Conservation (phyloP, 2,329 filamentous ascomycete genomes). For the Lojkania enalia region DNA sequence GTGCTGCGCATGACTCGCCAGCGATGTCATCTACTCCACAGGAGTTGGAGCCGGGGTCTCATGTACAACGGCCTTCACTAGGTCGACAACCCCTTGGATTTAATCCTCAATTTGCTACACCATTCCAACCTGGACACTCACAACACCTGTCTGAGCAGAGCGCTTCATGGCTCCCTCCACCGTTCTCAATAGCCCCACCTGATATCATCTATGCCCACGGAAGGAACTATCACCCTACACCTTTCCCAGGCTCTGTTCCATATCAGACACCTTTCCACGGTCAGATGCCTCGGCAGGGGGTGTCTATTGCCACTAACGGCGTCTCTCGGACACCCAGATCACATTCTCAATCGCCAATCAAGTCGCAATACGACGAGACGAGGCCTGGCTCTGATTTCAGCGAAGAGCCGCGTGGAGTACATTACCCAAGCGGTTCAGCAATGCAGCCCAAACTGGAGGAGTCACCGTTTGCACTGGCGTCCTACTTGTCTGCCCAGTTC, state of each 20-base stretch:
- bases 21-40: slow-evolving; percentile 44
- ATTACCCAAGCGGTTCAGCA: slow-evolving; percentile 15
- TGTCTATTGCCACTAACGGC: slow-evolving; percentile 27
- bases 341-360: slow-evolving; percentile 39
- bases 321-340: slow-evolving; percentile 20
- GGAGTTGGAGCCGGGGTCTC: slow-evolving; percentile 24
- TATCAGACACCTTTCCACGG: slow-evolving; percentile 26
- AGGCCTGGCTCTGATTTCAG: slow-evolving; percentile 23
- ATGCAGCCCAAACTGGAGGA: slow-evolving; percentile 25
- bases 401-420: slow-evolving; percentile 22
- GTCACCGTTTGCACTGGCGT: slow-evolving; percentile 34
- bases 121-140: slow-evolving; percentile 38
- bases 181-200: slow-evolving; percentile 32
- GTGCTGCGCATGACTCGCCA: slow-evolving; percentile 41
- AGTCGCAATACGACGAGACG: slow-evolving; percentile 30
- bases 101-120: slow-evolving; percentile 31
- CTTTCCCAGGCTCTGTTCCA: slow-evolving; percentile 19
- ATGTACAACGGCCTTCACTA: slow-evolving; percentile 22
- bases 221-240: slow-evolving; percentile 26
- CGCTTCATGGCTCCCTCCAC: slow-evolving; percentile 35
- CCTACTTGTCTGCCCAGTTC: slow-evolving; percentile 39
- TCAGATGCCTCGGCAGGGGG: slow-evolving; percentile 23
- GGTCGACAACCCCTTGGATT: slow-evolving; percentile 39
- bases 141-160: slow-evolving; percentile 42
- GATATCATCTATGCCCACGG: slow-evolving; percentile 29